phyloP scores from a whole-genome alignment of 768 basidiomycete species.

The Lanmaoa pseudosensibilis region DNA sequence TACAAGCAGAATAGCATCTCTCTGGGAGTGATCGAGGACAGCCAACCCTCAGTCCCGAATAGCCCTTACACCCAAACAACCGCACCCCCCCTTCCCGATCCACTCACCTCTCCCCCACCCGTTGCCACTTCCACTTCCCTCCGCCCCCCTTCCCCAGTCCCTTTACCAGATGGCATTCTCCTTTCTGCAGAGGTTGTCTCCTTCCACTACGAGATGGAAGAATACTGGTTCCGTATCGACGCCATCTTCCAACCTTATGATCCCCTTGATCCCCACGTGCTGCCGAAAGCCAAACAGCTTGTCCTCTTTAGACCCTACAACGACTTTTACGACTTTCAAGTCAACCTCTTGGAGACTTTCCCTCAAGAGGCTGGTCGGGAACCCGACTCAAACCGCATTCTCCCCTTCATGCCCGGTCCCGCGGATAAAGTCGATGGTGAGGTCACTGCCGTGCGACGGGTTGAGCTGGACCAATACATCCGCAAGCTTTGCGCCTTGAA shows the following conservation, averaged over 20 bases:
- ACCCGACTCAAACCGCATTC: conserved; percentile 63
- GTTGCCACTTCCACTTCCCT: conserved; percentile 6
- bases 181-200: conserved; percentile 87
- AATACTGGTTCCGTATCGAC: conserved; percentile 97
- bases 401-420: conserved; percentile 98
- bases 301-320: conserved; percentile 94
- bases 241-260: conserved; percentile 85
- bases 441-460: conserved; percentile 75
- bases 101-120: conserved; percentile 7
- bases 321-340: conserved; percentile 98
- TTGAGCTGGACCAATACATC: conserved; percentile 89
- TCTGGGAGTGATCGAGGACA: conserved; percentile 83
- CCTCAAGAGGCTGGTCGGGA: conserved; percentile 89
- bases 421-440: conserved; percentile 78
- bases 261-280: conserved; percentile 49
- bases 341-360: conserved; percentile 80
- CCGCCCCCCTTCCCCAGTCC: conserved; percentile 43
- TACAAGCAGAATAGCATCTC: conserved; percentile 98
- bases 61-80: conserved; percentile 39
- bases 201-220: conserved; percentile 95
- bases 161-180: conserved; percentile 81
- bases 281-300: conserved; percentile 73
- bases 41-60: conserved; percentile 43
- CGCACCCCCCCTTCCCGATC: conserved; percentile 13
- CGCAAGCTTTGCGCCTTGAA: conserved; percentile 74